Conservation (phyloP, 768 basidiomycete genomes). For the Austroboletus eburneus region DNA sequence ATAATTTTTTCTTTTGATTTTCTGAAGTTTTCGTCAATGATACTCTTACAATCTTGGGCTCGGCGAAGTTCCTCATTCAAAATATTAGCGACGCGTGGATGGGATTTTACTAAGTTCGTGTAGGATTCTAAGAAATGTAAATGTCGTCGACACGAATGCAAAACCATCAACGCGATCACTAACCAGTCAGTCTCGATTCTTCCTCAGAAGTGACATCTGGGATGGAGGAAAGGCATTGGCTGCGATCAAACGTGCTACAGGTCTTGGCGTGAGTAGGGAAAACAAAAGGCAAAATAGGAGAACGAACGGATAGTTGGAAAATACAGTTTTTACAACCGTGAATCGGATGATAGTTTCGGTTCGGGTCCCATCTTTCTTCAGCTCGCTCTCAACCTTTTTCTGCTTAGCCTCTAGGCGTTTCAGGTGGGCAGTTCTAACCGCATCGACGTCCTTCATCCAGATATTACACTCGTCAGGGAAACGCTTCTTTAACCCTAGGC, state of each 20-base stretch:
- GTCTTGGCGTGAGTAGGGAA: not conserved
- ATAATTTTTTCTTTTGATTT: slow-evolving; percentile 22
- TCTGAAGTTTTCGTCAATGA: slow-evolving; percentile 18
- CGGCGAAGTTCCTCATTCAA: slow-evolving; percentile 18
- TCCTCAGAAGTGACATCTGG: slow-evolving; percentile 12
- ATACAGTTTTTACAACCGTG: slow-evolving; percentile 25
- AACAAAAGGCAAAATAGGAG: not conserved
- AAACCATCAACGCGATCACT: not conserved
- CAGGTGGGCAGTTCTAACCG: not conserved
- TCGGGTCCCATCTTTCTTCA: slow-evolving; percentile 8
- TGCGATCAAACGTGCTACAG: slow-evolving; percentile 18
- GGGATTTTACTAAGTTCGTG: slow-evolving; percentile 8
- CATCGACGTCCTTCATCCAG: slow-evolving; percentile 20
- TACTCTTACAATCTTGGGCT: slow-evolving; percentile 9
- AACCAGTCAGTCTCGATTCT: slow-evolving; percentile 11
- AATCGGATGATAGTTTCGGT: slow-evolving; percentile 21
- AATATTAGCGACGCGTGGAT: slow-evolving; percentile 19
- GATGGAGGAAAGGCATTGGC: slow-evolving; percentile 10
- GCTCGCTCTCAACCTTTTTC: slow-evolving; percentile 11
- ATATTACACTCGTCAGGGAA: slow-evolving; percentile 20
- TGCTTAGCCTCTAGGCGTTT: slow-evolving; percentile 3
- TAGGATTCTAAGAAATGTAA: slow-evolving; percentile 13
- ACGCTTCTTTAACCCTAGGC: slow-evolving; percentile 29
- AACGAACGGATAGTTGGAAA: slow-evolving; percentile 24
- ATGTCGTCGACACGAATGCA: not conserved